phyloP scores from a whole-genome alignment of 2,329 filamentous ascomycete species.

The Rachicladosporium sp. region DNA sequence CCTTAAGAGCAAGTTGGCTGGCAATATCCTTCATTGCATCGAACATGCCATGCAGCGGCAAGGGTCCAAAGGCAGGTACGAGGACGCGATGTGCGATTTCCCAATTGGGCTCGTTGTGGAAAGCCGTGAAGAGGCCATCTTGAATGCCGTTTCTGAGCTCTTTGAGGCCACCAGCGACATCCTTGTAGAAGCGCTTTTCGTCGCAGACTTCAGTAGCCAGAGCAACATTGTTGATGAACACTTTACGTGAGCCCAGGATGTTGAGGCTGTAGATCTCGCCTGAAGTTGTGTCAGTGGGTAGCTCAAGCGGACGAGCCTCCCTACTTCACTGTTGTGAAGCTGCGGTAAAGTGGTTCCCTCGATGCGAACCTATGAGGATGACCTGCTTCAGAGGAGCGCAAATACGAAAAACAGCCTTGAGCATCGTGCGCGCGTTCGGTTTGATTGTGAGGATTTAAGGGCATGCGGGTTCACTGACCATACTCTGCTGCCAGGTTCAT shows the following conservation, averaged over 20 bases:
- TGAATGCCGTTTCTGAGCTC: conserved; percentile 48
- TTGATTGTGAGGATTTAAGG: not conserved
- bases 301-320: not conserved
- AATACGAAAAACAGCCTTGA: too few species aligned
- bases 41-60: conserved; percentile 57
- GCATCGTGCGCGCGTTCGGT: too few species aligned
- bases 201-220: conserved; percentile 30
- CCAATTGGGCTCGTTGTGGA: conserved; percentile 26
- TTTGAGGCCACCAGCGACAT: conserved; percentile 36
- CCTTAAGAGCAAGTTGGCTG: conserved; percentile 21
- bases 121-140: conserved; percentile 55
- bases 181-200: conserved; percentile 44
- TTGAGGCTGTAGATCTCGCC: conserved; percentile 14
- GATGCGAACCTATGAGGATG: not conserved
- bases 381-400: not conserved
- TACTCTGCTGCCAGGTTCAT: conserved; percentile 33
- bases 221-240: conserved; percentile 13
- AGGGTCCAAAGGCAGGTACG: conserved; percentile 57
- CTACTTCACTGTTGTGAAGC: not conserved
- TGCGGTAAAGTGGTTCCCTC: too few species aligned
- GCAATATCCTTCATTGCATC: conserved; percentile 8
- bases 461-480: conserved; percentile 3
- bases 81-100: conserved; percentile 39
- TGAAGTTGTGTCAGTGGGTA: conserved; percentile 3
- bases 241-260: conserved; percentile 8